These are phyloP conservation scores for Amesomyces nigricolor DNA, from an alignment of 2,329 filamentous ascomycete genomes.

Conservation along the genomic window DNA sequence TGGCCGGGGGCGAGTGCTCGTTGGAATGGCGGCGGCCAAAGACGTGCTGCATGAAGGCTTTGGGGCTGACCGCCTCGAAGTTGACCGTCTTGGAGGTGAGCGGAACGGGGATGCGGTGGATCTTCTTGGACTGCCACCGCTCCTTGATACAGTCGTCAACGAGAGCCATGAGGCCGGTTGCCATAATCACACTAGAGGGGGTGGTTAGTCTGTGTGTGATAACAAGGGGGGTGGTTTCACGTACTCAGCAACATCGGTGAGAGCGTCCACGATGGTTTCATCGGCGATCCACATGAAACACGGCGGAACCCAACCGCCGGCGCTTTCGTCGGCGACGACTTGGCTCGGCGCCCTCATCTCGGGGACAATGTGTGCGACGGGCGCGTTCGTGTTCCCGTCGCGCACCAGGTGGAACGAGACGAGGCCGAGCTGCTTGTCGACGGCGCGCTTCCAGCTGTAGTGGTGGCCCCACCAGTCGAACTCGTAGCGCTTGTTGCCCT, in stretches of 20 bases:
- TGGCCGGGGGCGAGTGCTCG: conserved; percentile 18
- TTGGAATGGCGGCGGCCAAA: conserved; percentile 31
- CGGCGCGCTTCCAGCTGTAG: conserved; percentile 77
- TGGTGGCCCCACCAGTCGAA: conserved; percentile 89
- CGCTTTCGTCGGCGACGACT: conserved; percentile 62
- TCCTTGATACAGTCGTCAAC: conserved; percentile 88
- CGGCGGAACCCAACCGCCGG: conserved; percentile 85
- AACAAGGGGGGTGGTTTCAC: conserved; percentile 27
- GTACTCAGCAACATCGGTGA: conserved; percentile 84
- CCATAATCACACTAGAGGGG: conserved; percentile 66
- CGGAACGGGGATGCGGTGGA: conserved; percentile 35
- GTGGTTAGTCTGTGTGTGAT: conserved; percentile 23
- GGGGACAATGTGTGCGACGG: conserved; percentile 80
- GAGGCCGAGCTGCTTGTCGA: conserved; percentile 61
- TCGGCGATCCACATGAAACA: conserved; percentile 90
- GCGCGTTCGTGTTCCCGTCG: conserved; percentile 52
- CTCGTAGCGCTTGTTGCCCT: conserved; percentile 69
- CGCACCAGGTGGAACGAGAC: conserved; percentile 77
- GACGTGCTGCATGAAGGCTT: conserved; percentile 33
- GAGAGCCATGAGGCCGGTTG: conserved; percentile 82
- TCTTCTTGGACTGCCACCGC: conserved; percentile 56
- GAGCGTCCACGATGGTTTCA: conserved; percentile 57
- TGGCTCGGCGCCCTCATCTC: conserved; percentile 69
- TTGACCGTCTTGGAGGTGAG: conserved; percentile 31
- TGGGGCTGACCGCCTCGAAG: conserved; percentile 34